Evolutionary conservation across 805 yeast species (phyloP).

Genomic region (Kodamaea sagamina): DNA sequence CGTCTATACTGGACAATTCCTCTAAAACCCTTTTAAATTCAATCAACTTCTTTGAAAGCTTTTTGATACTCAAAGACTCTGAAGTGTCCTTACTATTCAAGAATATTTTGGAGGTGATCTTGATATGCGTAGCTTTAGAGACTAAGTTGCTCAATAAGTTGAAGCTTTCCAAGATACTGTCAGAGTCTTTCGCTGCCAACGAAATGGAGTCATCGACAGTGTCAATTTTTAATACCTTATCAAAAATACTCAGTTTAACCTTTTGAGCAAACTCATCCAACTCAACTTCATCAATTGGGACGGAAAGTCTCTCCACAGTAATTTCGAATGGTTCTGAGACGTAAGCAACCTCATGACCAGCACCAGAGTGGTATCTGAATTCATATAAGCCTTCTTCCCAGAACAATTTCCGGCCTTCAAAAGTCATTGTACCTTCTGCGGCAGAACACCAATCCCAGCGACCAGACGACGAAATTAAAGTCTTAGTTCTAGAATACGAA

Average conservation of each 20-base stretch:
- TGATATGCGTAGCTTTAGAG: constrained; percentile 26
- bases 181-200: constrained; percentile 26
- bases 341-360: constrained; percentile 68
- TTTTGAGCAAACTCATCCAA: constrained; percentile 31
- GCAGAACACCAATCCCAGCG: constrained; percentile 55
- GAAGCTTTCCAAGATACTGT: constrained; percentile 33
- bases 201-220: constrained; percentile 31
- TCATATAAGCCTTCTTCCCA: constrained; percentile 76
- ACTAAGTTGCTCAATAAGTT: constrained; percentile 22
- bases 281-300: constrained; percentile 33
- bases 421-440: constrained; percentile 49
- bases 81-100: constrained; percentile 22
- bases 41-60: constrained; percentile 26
- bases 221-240: constrained; percentile 28
- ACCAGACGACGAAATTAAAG: constrained; percentile 62
- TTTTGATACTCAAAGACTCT: constrained; percentile 19
- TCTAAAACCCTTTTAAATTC: constrained; percentile 25
- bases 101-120: constrained; percentile 40
- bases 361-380: constrained; percentile 67
- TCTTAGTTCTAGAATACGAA: constrained; percentile 53
- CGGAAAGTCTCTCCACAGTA: constrained; percentile 39
- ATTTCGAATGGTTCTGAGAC: constrained; percentile 69
- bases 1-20: constrained; percentile 30
- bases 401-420: constrained; percentile 49
- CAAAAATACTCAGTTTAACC: constrained; percentile 35